phyloP scores from a whole-genome alignment of 2,329 filamentous ascomycete species.

The Mariannaea elegans region DNA sequence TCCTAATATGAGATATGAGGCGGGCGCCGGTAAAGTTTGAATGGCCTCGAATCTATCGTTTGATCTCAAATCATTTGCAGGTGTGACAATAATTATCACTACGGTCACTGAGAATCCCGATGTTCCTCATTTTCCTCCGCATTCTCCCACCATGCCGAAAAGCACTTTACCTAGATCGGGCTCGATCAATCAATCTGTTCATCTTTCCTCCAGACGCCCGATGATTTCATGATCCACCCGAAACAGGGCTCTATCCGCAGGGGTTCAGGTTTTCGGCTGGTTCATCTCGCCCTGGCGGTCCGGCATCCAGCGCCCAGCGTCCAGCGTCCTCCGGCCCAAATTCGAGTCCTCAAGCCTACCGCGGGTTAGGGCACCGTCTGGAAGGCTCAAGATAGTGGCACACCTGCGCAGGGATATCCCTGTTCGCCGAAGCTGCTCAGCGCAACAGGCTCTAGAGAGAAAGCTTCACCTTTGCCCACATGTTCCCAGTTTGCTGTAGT shows the following conservation, averaged over 20 bases:
- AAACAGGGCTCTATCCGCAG: constrained; percentile 36
- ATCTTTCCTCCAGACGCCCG: constrained; percentile 37
- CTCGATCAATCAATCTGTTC: constrained; percentile 32
- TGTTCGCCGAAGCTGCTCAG: constrained; percentile 33
- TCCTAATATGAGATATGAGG: background rate
- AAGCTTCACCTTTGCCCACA: constrained; percentile 29
- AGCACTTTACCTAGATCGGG: constrained; percentile 36
- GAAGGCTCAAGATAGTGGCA: constrained; percentile 30
- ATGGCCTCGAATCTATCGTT: background rate
- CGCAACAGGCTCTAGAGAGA: constrained; percentile 30
- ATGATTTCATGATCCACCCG: constrained; percentile 42
- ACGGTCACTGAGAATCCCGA: background rate
- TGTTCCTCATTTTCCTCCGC: constrained; percentile 9
- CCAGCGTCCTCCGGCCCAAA: constrained; percentile 24
- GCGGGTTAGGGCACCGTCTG: constrained; percentile 18
- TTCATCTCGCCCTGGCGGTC: constrained; percentile 38
- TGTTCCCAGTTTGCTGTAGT: constrained; percentile 22
- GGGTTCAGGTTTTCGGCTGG: constrained; percentile 34
- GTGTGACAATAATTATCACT: constrained; percentile 4
- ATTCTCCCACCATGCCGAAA: constrained; percentile 4
- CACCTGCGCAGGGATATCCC: constrained; percentile 38
- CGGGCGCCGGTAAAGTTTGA: background rate
- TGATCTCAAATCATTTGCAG: constrained; percentile 7
- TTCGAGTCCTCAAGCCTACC: constrained; percentile 22
- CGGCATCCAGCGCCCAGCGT: constrained; percentile 35